phyloP scores from a whole-genome alignment of 2,329 filamentous ascomycete species.

The Aspergillus flavus region DNA sequence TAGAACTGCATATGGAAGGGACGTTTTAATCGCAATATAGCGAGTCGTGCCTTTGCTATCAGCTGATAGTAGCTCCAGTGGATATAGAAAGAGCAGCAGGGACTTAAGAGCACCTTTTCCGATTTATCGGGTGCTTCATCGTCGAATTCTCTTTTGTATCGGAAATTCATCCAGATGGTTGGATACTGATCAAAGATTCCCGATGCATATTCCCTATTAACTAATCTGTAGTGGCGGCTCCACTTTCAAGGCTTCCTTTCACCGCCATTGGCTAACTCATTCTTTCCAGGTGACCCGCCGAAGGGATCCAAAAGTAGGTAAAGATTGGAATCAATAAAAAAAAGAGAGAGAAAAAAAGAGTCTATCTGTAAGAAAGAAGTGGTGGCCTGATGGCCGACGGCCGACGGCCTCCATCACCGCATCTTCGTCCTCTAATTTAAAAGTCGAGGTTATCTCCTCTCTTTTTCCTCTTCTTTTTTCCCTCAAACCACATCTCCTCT shows the following conservation, averaged over 20 bases:
- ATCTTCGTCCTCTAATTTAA: neutral
- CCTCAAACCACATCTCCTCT: slow-evolving; percentile 8
- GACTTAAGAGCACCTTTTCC: neutral
- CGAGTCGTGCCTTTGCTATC: neutral
- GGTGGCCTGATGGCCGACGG: slow-evolving; percentile 7
- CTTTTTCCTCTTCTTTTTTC: slow-evolving; percentile 12
- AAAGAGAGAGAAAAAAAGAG: slow-evolving; percentile 15
- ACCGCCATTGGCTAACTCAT: neutral
- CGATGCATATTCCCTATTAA: slow-evolving; percentile 3
- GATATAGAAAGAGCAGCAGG: neutral
- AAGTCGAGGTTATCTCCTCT: slow-evolving; percentile 11
- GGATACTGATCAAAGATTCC: neutral
- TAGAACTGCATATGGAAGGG: neutral
- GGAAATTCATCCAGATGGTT: neutral
- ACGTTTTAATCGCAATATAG: neutral
- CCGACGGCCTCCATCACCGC: slow-evolving; percentile 11
- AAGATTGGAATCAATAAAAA: slow-evolving; percentile 9
- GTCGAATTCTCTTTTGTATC: neutral
- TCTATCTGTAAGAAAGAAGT: neutral
- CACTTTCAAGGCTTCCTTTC: slow-evolving; percentile 1
- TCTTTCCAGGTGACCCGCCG: slow-evolving; percentile 11
- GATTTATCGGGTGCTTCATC: neutral
- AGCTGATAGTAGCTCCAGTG: neutral
- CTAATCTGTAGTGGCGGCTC: slow-evolving; percentile 7
- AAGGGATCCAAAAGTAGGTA: slow-evolving; percentile 1